phyloP scores from a whole-genome alignment of 116 monocot genomes.

The Papilionanthe hybrid region DNA sequence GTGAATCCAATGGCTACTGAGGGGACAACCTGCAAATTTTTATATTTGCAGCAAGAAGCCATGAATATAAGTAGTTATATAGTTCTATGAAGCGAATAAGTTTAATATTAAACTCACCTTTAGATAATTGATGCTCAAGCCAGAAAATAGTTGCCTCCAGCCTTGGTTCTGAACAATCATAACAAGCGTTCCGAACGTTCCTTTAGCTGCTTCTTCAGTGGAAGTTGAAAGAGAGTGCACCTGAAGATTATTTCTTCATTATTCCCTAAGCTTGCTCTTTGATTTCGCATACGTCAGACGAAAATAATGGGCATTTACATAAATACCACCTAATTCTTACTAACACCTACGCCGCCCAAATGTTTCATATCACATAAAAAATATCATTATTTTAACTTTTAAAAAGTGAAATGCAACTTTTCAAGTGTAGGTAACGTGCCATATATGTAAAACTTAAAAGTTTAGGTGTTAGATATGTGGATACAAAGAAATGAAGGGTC shows the following conservation, averaged over 20 bases:
- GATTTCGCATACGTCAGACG: not conserved
- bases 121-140: constrained; percentile 89
- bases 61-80: too few species aligned
- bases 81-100: not conserved
- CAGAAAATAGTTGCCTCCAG: constrained; percentile 88
- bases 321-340: too few species aligned
- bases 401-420: too few species aligned
- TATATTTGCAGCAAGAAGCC: too few species aligned
- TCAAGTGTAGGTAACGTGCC: too few species aligned
- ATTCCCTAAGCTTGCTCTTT: not conserved
- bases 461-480: too few species aligned
- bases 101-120: constrained; percentile 44
- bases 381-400: too few species aligned
- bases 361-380: too few species aligned
- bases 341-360: too few species aligned
- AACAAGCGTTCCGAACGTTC: constrained; percentile 63
- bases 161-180: constrained; percentile 62
- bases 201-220: constrained; percentile 24
- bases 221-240: constrained; percentile 59
- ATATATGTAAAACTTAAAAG: too few species aligned
- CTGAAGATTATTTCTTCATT: constrained; percentile 35
- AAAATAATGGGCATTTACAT: too few species aligned
- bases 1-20: constrained; percentile 95
- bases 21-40: constrained; percentile 63
- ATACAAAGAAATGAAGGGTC: too few species aligned